Conservation (phyloP, 352 stramenopile genomes). For the Phytophthora pisi region DNA sequence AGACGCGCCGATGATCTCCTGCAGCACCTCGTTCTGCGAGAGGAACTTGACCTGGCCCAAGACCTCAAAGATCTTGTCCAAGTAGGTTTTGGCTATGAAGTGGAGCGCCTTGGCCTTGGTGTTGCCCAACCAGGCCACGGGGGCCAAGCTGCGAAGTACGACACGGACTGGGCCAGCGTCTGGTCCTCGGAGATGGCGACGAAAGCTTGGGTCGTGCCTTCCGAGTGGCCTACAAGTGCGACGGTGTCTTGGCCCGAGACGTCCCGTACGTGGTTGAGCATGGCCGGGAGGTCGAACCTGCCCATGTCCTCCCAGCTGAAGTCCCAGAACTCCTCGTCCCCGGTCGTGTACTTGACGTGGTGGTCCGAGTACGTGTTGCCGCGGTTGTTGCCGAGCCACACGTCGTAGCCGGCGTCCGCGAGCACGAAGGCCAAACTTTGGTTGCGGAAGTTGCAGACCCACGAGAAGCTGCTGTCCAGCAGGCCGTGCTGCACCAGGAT, state of each 20-base stretch:
- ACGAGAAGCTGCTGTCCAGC: conserved; percentile 60
- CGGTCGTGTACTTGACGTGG: conserved; percentile 48
- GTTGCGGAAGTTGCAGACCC: conserved; percentile 54
- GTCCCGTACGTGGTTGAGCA: conserved; percentile 47
- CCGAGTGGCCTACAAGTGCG: conserved; percentile 53
- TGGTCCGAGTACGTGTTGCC: conserved; percentile 58
- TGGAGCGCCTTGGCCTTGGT: conserved; percentile 37
- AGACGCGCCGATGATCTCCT: conserved; percentile 32
- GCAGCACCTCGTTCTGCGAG: conserved; percentile 37
- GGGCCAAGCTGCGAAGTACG: conserved; percentile 58
- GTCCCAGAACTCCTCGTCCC: conserved; percentile 52
- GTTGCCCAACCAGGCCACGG: conserved; percentile 41
- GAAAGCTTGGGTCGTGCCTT: conserved; percentile 59
- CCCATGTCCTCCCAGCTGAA: conserved; percentile 67
- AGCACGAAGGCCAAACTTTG: conserved; percentile 61
- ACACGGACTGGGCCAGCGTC: conserved; percentile 48
- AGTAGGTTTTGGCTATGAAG: conserved; percentile 34
- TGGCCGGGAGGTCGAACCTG: conserved; percentile 52
- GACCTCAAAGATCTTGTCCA: conserved; percentile 46
- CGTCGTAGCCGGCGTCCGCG: conserved; percentile 58
- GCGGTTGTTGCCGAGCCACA: conserved; percentile 74
- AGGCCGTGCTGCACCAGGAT: conserved; percentile 59
- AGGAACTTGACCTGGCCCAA: conserved; percentile 51
- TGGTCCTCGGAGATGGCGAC: conserved; percentile 60
- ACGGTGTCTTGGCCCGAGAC: conserved; percentile 38